phyloP scores from a whole-genome alignment of 768 basidiomycete species.

The Pleurotus djamor region DNA sequence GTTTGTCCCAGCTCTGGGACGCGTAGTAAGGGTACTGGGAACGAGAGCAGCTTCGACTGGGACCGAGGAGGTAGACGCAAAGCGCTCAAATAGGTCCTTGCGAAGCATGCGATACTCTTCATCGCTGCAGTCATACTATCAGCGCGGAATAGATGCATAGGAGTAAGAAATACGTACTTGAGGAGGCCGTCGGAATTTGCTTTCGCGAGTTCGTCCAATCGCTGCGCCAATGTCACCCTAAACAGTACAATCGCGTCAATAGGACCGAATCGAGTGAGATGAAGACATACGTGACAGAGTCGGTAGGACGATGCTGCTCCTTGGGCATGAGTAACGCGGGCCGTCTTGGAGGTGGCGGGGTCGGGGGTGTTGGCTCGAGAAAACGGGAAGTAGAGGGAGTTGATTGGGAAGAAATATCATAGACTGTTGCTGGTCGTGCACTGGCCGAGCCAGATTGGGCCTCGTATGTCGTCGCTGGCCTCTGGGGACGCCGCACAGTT shows the following conservation, averaged over 20 bases:
- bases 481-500: background rate
- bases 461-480: background rate
- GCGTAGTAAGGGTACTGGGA: constrained; percentile 17
- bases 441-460: background rate
- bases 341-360: background rate
- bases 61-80: constrained; percentile 31
- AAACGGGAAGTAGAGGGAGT: background rate
- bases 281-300: constrained; percentile 6
- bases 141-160: background rate
- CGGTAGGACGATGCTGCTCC: background rate
- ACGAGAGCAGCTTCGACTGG: constrained; percentile 26
- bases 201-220: constrained; percentile 64
- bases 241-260: background rate
- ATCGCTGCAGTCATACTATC: constrained; percentile 41
- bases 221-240: constrained; percentile 52
- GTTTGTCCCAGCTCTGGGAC: constrained; percentile 1
- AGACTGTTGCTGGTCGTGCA: background rate
- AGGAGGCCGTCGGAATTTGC: constrained; percentile 68
- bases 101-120: constrained; percentile 73
- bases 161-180: constrained; percentile 37
- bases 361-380: background rate
- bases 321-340: background rate
- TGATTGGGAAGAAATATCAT: background rate
- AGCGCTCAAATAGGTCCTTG: constrained; percentile 65
- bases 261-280: background rate